Conservation (phyloP, 768 basidiomycete species). For the Termitomyces sp. region DNA sequence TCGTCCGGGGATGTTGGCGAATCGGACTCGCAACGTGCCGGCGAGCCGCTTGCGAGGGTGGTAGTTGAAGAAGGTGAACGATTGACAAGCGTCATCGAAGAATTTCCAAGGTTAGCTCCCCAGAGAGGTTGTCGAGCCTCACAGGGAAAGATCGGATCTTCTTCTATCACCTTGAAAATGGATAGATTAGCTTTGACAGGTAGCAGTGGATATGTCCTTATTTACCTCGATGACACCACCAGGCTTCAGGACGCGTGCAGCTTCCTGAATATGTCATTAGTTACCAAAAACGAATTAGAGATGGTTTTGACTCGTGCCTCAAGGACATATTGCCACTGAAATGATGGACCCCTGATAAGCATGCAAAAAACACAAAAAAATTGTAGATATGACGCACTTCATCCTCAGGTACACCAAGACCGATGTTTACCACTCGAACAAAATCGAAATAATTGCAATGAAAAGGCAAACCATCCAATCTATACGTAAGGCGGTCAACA, state of each 20-base stretch:
- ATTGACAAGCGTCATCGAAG: constrained; percentile 20
- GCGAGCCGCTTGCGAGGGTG: constrained; percentile 20
- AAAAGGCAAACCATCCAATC: constrained; percentile 67
- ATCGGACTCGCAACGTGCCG: constrained; percentile 17
- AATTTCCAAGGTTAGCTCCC: background rate
- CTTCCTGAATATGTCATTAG: constrained; percentile 45
- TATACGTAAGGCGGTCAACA: constrained; percentile 24
- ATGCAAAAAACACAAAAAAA: background rate
- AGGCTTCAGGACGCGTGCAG: constrained; percentile 62
- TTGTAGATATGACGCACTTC: constrained; percentile 37
- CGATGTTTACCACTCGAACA: constrained; percentile 62
- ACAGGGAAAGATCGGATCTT: constrained; percentile 71
- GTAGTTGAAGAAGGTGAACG: constrained; percentile 21
- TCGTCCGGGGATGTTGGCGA: constrained; percentile 8
- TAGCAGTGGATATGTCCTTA: background rate
- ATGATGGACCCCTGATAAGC: constrained; percentile 14
- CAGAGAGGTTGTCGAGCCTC: constrained; percentile 21
- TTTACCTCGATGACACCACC: constrained; percentile 65
- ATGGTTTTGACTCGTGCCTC: constrained; percentile 36
- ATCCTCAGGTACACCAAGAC: constrained; percentile 70
- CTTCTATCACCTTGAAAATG: constrained; percentile 63
- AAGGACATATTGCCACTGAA: constrained; percentile 63
- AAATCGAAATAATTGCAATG: constrained; percentile 57
- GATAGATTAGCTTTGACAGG: constrained; percentile 1
- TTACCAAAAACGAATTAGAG: constrained; percentile 14